Base-by-base conservation (phyloP, 495 filamentous ascomycete genomes). In the Endocarpon pusillum region DNA sequence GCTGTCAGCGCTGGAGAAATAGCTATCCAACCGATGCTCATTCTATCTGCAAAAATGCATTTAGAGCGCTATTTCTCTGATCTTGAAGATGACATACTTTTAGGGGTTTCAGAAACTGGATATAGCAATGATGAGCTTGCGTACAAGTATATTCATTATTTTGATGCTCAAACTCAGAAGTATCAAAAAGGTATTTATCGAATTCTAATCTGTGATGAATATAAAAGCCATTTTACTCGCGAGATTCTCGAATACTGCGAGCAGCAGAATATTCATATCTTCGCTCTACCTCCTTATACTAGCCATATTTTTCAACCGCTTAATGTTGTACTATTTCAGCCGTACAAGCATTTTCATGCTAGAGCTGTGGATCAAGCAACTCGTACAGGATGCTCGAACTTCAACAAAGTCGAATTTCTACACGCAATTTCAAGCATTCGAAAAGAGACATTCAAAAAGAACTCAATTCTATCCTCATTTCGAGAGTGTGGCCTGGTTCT, bases 21-120 rank as follows among this genome's bases (percentile, higher is more conserved):
- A 18, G 34, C 27, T 22, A 23, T 38, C 1, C 34, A 33, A 24
- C 42, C 40, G 8, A 33, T 43, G 19, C 29, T 45, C 23, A 45
- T 45, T 2, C 1, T 43, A 15, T 9, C 26, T 1, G 40, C 20
- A n/a, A 27, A 31, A 18, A n/a, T 14, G 3, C n/a, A 26, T n/a
- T 6, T 36, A 21, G 8, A 36, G 7, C 16, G 21, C 11, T 36
- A 24, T 20, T 36, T 36, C 15, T 3, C 18, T 3, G 29, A n/a
- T 15, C 21, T n/a, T 14, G 34, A 36, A 8, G 8, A 32, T 32
- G 12, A 32, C 5, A 15, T 15, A 15, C 12, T 12, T 9, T 15
- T 32, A 15, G 28, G 19, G 7, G 21, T n/a, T 24, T 31, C 18
- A 8, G 34, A 36, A 3, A 5, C 21, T 20, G 34, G 34, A 3